Conservation (phyloP, 805 yeast genomes). For the Saturnispora sanitii region DNA sequence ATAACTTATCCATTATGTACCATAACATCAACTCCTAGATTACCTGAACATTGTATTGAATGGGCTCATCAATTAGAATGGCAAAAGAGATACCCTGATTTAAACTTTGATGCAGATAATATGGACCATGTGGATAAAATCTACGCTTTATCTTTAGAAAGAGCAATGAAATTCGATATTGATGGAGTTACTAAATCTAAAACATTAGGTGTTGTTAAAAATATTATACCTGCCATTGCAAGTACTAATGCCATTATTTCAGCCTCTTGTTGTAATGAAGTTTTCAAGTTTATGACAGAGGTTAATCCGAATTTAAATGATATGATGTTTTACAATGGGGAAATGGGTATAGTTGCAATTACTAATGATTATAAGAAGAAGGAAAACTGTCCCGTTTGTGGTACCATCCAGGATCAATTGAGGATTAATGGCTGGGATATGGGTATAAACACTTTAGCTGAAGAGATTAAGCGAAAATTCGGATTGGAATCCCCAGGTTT, state of each 20-base stretch:
- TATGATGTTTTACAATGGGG: constrained; percentile 83
- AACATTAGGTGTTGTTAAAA: constrained; percentile 81
- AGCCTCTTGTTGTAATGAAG: constrained; percentile 80
- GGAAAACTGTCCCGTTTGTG: constrained; percentile 71
- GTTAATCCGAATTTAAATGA: constrained; percentile 59
- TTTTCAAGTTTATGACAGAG: constrained; percentile 66
- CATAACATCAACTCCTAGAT: constrained; percentile 85
- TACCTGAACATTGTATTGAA: constrained; percentile 91
- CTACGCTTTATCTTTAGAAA: constrained; percentile 37
- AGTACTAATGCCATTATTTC: constrained; percentile 90
- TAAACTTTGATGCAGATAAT: constrained; percentile 56
- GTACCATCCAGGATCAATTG: constrained; percentile 21
- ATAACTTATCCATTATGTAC: constrained; percentile 84
- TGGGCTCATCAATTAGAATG: constrained; percentile 76
- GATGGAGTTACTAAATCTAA: constrained; percentile 64
- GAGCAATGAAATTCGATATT: constrained; percentile 63
- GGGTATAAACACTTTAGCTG: constrained; percentile 14
- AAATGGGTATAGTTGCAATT: constrained; percentile 65
- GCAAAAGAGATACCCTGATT: constrained; percentile 42
- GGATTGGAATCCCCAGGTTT: constrained; percentile 16
- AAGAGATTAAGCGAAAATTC: constrained; percentile 10
- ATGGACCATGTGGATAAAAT: constrained; percentile 60
- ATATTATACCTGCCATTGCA: constrained; percentile 89
- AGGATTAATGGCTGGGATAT: constrained; percentile 14
- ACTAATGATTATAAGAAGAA: constrained; percentile 55